Conservation (phyloP, 192 early-diverging fungal species). For the Coemansia sp. region DNA sequence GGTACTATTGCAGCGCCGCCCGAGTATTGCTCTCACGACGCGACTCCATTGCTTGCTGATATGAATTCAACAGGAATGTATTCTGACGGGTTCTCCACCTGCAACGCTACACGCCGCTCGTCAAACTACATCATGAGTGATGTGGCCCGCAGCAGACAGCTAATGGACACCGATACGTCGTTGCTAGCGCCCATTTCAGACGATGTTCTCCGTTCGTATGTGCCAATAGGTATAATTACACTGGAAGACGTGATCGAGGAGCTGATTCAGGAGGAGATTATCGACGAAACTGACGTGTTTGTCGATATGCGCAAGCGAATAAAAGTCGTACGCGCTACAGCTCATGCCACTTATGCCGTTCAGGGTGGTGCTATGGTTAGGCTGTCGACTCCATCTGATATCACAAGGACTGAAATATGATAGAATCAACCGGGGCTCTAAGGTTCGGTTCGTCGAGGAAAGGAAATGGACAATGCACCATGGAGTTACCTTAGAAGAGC, state of each 20-base stretch:
- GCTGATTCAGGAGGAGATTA: slow-evolving; percentile 80
- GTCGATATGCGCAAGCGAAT: slow-evolving; percentile 53
- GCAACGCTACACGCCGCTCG: neutral
- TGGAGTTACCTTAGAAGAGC: neutral
- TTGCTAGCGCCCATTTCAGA: neutral
- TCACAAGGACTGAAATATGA: neutral
- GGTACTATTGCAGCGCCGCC: slow-evolving; percentile 3
- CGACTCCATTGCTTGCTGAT: slow-evolving; percentile 8
- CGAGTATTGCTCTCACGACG: slow-evolving; percentile 3
- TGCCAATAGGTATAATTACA: slow-evolving; percentile 73
- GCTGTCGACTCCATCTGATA: neutral
- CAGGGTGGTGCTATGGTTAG: neutral
- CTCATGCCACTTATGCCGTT: neutral
- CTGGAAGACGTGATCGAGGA: slow-evolving; percentile 87
- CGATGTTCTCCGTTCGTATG: slow-evolving; percentile 54
- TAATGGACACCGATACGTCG: slow-evolving; percentile 20
- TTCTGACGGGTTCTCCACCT: neutral
- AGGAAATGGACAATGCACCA: neutral
- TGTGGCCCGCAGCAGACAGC: neutral
- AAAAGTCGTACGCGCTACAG: slow-evolving; percentile 46
- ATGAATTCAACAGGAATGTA: neutral
- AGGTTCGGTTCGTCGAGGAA: neutral
- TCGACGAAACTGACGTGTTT: slow-evolving; percentile 80
- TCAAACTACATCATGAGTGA: slow-evolving; percentile 16
- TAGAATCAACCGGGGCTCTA: neutral